These are phyloP conservation scores for Paragyromitra xinjiangensis DNA, from an alignment of 495 filamentous ascomycete species.

Conservation along the genomic window DNA sequence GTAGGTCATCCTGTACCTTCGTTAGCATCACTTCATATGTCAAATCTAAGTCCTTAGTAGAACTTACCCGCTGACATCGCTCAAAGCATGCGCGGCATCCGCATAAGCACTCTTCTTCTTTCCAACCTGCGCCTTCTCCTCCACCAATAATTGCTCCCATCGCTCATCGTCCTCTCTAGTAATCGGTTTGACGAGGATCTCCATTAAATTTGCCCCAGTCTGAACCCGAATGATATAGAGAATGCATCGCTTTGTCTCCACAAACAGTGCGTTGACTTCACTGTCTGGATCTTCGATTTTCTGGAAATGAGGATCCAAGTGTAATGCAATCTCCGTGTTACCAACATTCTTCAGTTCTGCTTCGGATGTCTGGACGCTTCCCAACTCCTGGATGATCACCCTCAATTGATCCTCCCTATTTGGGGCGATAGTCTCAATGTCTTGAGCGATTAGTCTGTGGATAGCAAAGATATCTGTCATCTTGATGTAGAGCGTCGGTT, in stretches of 20 bases:
- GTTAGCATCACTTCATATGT: conserved; percentile 37
- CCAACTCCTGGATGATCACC: conserved; percentile 90
- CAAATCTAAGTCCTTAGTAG: neutral
- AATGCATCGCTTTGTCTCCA: conserved; percentile 97
- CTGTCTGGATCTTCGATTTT: conserved; percentile 92
- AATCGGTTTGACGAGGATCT: conserved; percentile 92
- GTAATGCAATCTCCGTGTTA: conserved; percentile 89
- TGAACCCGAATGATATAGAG: conserved; percentile 98
- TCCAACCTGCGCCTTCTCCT: conserved; percentile 74
- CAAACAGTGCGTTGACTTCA: conserved; percentile 88
- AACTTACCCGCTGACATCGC: conserved; percentile 74
- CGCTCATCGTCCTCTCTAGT: conserved; percentile 84
- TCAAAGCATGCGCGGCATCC: conserved; percentile 79
- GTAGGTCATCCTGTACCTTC: conserved; percentile 74
- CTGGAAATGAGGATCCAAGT: conserved; percentile 88
- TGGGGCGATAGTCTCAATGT: conserved; percentile 78
- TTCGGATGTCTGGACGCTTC: conserved; percentile 94
- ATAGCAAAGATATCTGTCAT: conserved; percentile 97
- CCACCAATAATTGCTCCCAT: conserved; percentile 83
- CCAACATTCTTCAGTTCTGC: conserved; percentile 87
- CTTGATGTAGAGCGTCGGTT: conserved; percentile 97
- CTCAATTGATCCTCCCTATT: conserved; percentile 85
- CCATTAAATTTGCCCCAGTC: conserved; percentile 87
- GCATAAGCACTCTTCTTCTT: conserved; percentile 84
- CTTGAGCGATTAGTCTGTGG: conserved; percentile 83